A percentile compares a stretch with the other conserved stretches of the same genome.
phyloP scores from a whole-genome alignment of 202 grass and related monocot species.

The Brachypodium distachyon region DNA sequence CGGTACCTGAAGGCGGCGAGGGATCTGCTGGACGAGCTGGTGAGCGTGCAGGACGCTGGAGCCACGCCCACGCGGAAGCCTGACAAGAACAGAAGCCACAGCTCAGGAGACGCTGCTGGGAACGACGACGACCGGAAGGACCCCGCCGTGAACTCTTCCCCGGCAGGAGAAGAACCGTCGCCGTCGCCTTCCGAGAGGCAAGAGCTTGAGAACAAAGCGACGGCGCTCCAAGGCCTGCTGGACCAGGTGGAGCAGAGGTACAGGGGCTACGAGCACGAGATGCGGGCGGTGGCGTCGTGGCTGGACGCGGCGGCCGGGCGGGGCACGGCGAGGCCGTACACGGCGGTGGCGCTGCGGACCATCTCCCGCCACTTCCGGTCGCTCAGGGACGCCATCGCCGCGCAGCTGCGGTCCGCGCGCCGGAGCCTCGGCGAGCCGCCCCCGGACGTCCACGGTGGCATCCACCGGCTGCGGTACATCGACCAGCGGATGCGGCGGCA shows the following conservation, averaged over 20 bases:
- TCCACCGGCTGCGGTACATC: conserved; percentile 45
- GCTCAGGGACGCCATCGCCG: conserved; percentile 41
- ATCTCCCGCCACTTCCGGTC: conserved; percentile 51
- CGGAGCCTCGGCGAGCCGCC: conserved; percentile 39
- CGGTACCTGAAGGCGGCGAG: conserved; percentile 41
- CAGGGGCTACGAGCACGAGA: conserved; percentile 45
- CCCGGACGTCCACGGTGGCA: conserved; percentile 12
- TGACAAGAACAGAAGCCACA: conserved; percentile 19
- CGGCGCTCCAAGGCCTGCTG: conserved; percentile 40
- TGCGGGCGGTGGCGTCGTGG: conserved; percentile 39
- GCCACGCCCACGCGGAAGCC: conserved; percentile 19
- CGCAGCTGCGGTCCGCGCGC: conserved; percentile 30
- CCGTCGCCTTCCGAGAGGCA: conserved; percentile 45
- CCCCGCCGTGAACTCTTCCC: neutral
- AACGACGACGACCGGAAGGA: conserved; percentile 31
- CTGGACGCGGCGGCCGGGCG: conserved; percentile 37
- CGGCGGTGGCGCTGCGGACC: conserved; percentile 42
- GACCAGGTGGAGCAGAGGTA: conserved; percentile 56
- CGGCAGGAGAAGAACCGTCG: conserved; percentile 33
- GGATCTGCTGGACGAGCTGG: conserved; percentile 42
- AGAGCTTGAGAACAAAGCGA: conserved; percentile 56
- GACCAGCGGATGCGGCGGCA: conserved; percentile 51
- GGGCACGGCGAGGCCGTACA: conserved; percentile 43
- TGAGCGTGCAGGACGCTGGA: conserved; percentile 26
- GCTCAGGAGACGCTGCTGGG: conserved; percentile 10